Percentiles rank a stretch among this genome's conserved stretches.
phyloP scores from a whole-genome alignment of 2,329 filamentous ascomycete species.

The Septoria linicola region DNA sequence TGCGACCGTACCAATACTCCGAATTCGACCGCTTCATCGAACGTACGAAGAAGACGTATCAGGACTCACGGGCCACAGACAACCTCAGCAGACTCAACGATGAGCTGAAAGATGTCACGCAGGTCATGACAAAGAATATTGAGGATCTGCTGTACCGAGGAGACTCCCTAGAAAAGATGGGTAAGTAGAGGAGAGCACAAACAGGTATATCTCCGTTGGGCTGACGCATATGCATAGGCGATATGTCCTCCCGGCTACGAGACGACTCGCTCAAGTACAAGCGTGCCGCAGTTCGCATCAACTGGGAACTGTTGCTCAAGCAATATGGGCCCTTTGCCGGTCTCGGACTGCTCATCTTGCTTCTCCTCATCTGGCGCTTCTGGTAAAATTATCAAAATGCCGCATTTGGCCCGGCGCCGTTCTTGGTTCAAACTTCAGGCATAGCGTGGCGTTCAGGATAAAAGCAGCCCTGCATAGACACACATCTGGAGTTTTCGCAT shows the following conservation, averaged over 20 bases:
- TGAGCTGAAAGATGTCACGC: constrained; percentile 94
- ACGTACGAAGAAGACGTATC: constrained; percentile 89
- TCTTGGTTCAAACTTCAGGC: constrained; percentile 21
- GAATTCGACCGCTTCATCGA: constrained; percentile 97
- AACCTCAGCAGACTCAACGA: constrained; percentile 96
- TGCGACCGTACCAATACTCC: constrained; percentile 93
- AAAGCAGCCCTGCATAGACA: constrained; percentile 19
- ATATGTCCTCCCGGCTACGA: constrained; percentile 62
- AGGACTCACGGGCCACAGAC: constrained; percentile 83
- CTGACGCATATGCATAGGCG: constrained; percentile 20
- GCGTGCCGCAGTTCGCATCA: constrained; percentile 88
- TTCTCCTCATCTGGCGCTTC: constrained; percentile 92
- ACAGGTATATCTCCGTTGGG: neutral
- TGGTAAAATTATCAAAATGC: constrained; percentile 55
- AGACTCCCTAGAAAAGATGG: constrained; percentile 94
- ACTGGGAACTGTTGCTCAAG: constrained; percentile 95
- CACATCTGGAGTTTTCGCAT: constrained; percentile 20
- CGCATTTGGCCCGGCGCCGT: neutral
- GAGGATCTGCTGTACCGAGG: constrained; percentile 95
- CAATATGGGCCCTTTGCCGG: constrained; percentile 91
- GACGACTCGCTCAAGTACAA: constrained; percentile 96
- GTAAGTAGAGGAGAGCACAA: constrained; percentile 64
- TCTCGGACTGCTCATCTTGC: constrained; percentile 74
- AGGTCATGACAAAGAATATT: constrained; percentile 99
- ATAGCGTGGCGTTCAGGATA: constrained; percentile 30